Percentiles rank a stretch among this genome's conserved stretches.
Evolutionary conservation across 2,329 filamentous ascomycete species (phyloP).

Genomic region (Colletotrichum sp.): DNA sequence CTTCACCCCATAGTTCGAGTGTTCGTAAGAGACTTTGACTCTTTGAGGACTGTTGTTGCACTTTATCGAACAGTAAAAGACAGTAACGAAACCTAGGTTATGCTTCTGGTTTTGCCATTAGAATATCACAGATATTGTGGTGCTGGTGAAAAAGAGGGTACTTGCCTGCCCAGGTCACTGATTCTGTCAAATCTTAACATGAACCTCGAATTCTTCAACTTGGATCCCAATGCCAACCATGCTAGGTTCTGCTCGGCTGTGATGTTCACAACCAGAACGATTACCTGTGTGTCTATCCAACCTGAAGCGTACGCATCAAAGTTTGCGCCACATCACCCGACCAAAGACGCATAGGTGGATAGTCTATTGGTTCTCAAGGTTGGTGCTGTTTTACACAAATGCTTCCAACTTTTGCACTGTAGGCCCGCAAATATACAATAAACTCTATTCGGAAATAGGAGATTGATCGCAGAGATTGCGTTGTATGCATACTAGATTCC

Average conservation of each 20-base stretch:
- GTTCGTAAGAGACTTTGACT: too few species aligned
- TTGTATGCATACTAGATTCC: accelerated
- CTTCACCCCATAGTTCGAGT: too few species aligned
- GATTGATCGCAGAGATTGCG: background rate
- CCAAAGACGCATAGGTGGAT: background rate
- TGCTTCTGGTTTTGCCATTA: too few species aligned
- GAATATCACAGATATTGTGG: background rate
- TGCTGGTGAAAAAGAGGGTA: background rate
- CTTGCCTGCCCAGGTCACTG: accelerated
- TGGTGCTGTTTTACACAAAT: background rate
- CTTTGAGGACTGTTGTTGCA: background rate
- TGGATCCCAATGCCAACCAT: background rate
- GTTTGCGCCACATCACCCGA: background rate
- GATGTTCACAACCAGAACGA: background rate
- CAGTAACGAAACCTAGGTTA: background rate
- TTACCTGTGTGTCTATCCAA: accelerated
- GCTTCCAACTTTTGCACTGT: background rate
- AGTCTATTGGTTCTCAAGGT: background rate
- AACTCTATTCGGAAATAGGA: background rate
- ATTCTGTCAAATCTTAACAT: accelerated
- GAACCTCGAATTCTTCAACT: background rate
- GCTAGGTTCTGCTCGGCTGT: background rate
- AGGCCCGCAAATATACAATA: background rate
- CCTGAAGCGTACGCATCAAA: background rate
- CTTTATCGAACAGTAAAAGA: background rate